Conservation (phyloP, 2,329 filamentous ascomycete genomes). For the Allantophomopsis cytisporea region DNA sequence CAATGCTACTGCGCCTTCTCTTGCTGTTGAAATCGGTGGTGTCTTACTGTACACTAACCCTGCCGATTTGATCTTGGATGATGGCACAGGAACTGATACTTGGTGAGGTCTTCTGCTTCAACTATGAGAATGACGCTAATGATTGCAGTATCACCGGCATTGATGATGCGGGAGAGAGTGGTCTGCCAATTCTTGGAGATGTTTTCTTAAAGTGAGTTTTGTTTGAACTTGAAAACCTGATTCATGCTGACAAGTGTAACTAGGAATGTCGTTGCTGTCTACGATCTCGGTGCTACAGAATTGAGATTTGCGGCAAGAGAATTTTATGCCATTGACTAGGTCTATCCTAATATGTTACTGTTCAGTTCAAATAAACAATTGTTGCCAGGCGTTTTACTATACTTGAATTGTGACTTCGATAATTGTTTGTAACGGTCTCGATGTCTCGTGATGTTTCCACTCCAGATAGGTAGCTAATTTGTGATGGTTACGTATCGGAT, state of each 20-base stretch:
- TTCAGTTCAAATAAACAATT: too few species aligned
- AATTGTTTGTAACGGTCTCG: too few species aligned
- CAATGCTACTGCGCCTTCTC: constrained; percentile 22
- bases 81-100: constrained; percentile 3
- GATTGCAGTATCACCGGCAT: constrained; percentile 19
- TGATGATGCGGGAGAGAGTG: constrained; percentile 14
- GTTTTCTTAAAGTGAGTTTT: constrained; percentile 24
- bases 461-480: too few species aligned
- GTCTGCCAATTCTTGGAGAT: constrained; percentile 26
- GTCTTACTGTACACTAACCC: constrained; percentile 17
- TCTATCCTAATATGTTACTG: too few species aligned
- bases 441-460: too few species aligned
- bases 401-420: too few species aligned
- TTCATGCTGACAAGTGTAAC: too few species aligned
- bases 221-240: too few species aligned
- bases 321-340: constrained; percentile 7
- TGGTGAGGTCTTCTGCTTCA: background rate
- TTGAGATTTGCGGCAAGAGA: constrained; percentile 28
- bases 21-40: constrained; percentile 25
- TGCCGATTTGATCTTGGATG: constrained; percentile 16
- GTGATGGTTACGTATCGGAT: too few species aligned
- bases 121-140: constrained; percentile 4
- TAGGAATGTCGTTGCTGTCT: constrained; percentile 31
- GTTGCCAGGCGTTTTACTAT: too few species aligned
- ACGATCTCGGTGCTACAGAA: constrained; percentile 30